Conservation (phyloP, 129 eudicot genomes). For the Centaurea solstitialis region DNA sequence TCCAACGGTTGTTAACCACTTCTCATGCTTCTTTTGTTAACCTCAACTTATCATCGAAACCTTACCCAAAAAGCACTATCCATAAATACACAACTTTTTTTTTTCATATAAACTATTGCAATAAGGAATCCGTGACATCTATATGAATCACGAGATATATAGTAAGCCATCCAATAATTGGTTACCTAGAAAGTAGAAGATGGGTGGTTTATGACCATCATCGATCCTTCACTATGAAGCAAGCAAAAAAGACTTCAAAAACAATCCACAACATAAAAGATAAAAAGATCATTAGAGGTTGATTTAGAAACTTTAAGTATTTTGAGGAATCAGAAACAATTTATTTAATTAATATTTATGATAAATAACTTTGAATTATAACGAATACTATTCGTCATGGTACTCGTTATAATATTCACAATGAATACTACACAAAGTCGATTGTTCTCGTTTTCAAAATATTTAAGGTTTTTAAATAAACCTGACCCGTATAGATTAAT, state of each 20-base stretch:
- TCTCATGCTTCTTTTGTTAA: too few relatives aligned
- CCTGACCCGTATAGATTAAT: not conserved
- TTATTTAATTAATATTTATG: not conserved
- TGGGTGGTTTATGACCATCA: constrained; percentile 14
- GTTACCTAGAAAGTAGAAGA: constrained; percentile 25
- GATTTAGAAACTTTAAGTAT: not conserved
- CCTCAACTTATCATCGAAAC: too few relatives aligned
- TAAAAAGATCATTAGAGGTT: too few relatives aligned
- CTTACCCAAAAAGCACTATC: too few relatives aligned
- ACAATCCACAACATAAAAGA: not conserved
- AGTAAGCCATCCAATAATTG: constrained; percentile 9
- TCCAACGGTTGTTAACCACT: too few relatives aligned
- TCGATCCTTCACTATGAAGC: constrained; percentile 29
- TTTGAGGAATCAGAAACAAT: not conserved
- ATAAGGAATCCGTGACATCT: not conserved
- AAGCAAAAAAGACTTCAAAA: not conserved
- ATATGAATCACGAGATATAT: constrained; percentile 1
- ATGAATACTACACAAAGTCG: not conserved
- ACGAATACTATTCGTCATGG: too few relatives aligned
- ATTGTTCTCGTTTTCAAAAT: too few relatives aligned
- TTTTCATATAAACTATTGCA: not conserved
- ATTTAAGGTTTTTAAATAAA: not conserved
- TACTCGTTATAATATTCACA: too few relatives aligned
- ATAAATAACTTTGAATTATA: too few relatives aligned
- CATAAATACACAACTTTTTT: not conserved